Evolutionary conservation across 805 yeast genomes (phyloP).

Genomic region (Torulaspora maleeae): DNA sequence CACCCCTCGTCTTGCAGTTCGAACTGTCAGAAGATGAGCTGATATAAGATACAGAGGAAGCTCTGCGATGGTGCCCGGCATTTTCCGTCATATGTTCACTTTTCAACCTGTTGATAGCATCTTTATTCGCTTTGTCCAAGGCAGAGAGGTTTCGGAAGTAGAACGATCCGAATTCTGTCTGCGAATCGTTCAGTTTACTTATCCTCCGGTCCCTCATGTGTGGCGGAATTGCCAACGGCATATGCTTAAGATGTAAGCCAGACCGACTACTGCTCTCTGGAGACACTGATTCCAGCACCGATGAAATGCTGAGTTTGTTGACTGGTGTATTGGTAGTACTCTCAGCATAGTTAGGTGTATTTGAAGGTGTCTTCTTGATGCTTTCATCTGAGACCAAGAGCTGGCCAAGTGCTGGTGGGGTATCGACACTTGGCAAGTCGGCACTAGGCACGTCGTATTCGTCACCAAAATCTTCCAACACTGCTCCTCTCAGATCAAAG

Average conservation of each 20-base stretch:
- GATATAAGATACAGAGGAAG: slow-evolving; percentile 35
- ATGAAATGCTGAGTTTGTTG: slow-evolving; percentile 28
- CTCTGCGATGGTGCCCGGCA: slow-evolving; percentile 30
- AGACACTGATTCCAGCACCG: slow-evolving; percentile 28
- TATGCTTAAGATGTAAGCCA: slow-evolving; percentile 37
- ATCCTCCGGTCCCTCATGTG: slow-evolving; percentile 67
- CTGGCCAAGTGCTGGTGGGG: slow-evolving; percentile 41
- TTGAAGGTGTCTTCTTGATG: slow-evolving; percentile 9
- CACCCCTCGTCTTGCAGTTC: slow-evolving; percentile 14
- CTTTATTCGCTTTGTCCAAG: slow-evolving; percentile 89
- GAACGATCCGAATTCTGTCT: slow-evolving; percentile 85
- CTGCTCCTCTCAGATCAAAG: slow-evolving; percentile 88
- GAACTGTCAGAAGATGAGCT: slow-evolving; percentile 37
- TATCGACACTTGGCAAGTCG: slow-evolving; percentile 4
- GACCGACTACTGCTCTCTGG: slow-evolving; percentile 31
- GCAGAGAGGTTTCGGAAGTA: slow-evolving; percentile 85
- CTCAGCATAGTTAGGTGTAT: slow-evolving; percentile 7
- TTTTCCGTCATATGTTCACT: slow-evolving; percentile 60
- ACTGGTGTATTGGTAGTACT: slow-evolving; percentile 18
- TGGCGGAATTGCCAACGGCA: slow-evolving; percentile 49
- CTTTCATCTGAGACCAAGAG: slow-evolving; percentile 33
- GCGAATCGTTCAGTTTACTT: slow-evolving; percentile 63
- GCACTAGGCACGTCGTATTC: slow-evolving; percentile 8
- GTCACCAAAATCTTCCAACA: slow-evolving; percentile 41
- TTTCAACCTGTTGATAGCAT: slow-evolving; percentile 80